Base-by-base conservation (phyloP, 2,329 filamentous ascomycete species). In the Aspergillus uvarum region DNA sequence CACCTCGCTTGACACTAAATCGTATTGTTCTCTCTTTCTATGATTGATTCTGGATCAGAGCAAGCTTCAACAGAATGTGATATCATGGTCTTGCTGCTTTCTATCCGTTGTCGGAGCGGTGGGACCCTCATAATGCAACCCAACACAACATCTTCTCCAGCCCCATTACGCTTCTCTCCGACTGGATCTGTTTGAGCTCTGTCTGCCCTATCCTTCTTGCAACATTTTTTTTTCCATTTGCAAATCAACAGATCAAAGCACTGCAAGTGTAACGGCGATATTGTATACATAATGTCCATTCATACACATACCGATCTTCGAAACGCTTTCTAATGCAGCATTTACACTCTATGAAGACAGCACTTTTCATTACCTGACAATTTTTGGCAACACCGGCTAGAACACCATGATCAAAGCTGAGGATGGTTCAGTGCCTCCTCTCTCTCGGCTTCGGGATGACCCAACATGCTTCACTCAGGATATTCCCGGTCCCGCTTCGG, bases 381-480 rank as follows among this genome's bases (percentile, higher is more conserved):
- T 19, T 5, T 35, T 22, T 26, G 22, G 53, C 24, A 24, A 54
- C 35, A 38, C 26, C 12, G 55, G 47, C 51, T 55, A 35, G 26
- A 31, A 22, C 47, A 44, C 38, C 44, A 59, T 61, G 56, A 47
- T 44, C 24, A 26, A 42, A 16, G 51, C 51, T 10, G 42, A 31
- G 42, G 32, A 24, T 12, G 21, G 16, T 24, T 5, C 11, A 12
- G 16, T 31, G 24, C 26, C 42, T 48, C 31, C 26, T 21, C 8
- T 22, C 21, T 24, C 47, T 29, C 53, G 11, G 42, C 53, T 22
- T 0, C 42, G 47, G 26, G 42, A 55, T 55, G 42, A 31, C 2
- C 19, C 22, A 11, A 11, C 7, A 16, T 4, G 42, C 52, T 21
- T 54, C 4, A 19, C 32, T 29, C 26, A 24, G 16, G 24, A 47